These are phyloP conservation scores for Ceratobasidium papillatum DNA, from an alignment of 1,284 basidiomycete genomes.

Conservation along the genomic window DNA sequence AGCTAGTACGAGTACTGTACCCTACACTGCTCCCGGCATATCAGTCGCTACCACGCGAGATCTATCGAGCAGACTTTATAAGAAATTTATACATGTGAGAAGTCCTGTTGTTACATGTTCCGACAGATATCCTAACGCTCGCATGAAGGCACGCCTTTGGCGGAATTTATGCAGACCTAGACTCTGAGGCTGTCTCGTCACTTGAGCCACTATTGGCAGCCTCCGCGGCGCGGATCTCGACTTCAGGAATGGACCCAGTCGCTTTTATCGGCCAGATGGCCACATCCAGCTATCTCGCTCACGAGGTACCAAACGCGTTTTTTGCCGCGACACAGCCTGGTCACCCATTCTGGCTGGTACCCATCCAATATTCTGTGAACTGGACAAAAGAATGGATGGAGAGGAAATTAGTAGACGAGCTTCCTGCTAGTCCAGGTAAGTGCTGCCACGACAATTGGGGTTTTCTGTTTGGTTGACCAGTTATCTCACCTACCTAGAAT, in stretches of 20 bases:
- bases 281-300: slow-evolving; percentile 18
- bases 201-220: slow-evolving; percentile 19
- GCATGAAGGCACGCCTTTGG: slow-evolving; percentile 27
- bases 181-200: slow-evolving; percentile 24
- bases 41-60: slow-evolving; percentile 20
- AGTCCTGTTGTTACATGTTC: not conserved
- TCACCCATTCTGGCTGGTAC: slow-evolving; percentile 28
- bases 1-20: slow-evolving; percentile 20
- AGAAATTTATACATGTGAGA: slow-evolving; percentile 32
- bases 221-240: slow-evolving; percentile 1
- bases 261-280: slow-evolving; percentile 31
- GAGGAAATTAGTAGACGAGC: not conserved
- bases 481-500: slow-evolving; percentile 6
- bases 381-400: slow-evolving; percentile 16
- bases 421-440: slow-evolving; percentile 18
- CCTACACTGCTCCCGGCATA: slow-evolving; percentile 10
- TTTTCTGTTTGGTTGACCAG: not conserved
- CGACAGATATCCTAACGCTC: not conserved
- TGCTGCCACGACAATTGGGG: too few species aligned
- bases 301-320: slow-evolving; percentile 28
- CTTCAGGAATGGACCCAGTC: not conserved
- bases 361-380: slow-evolving; percentile 12
- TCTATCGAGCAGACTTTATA: slow-evolving; percentile 31
- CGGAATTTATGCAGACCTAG: slow-evolving; percentile 34
- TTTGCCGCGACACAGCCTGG: slow-evolving; percentile 11